phyloP scores from a whole-genome alignment of 306 rosid species.

The Mucuna pruriens region DNA sequence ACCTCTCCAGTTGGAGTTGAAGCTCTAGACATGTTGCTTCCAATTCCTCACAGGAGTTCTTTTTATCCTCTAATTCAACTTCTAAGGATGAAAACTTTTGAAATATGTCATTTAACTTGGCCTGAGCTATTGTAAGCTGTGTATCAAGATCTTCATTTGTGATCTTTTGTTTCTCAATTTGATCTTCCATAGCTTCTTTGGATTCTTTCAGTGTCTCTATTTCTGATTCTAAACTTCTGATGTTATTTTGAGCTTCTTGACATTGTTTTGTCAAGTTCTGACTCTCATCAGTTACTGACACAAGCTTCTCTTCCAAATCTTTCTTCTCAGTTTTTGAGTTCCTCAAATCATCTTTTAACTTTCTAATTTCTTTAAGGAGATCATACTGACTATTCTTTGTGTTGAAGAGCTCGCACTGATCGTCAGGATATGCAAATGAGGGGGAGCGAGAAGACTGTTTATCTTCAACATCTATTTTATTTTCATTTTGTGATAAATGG shows the following conservation, averaged over 20 bases:
- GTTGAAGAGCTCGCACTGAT: slow-evolving; percentile 34
- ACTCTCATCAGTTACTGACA: slow-evolving; percentile 47
- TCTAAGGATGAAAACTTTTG: slow-evolving; percentile 75
- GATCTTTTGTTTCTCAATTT: slow-evolving; percentile 57
- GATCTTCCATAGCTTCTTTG: slow-evolving; percentile 55
- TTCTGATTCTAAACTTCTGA: slow-evolving; percentile 60
- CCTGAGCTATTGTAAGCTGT: slow-evolving; percentile 62
- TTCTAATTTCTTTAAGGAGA: slow-evolving; percentile 55
- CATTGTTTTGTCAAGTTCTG: slow-evolving; percentile 55
- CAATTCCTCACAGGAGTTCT: slow-evolving; percentile 68
- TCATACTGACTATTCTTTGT: slow-evolving; percentile 37
- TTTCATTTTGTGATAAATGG: slow-evolving; percentile 41
- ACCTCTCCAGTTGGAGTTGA: slow-evolving; percentile 93
- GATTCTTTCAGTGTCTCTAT: slow-evolving; percentile 54
- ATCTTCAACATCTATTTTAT: slow-evolving; percentile 31
- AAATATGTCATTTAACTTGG: slow-evolving; percentile 58
- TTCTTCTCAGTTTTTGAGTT: slow-evolving; percentile 47
- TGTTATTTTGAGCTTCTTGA: slow-evolving; percentile 65
- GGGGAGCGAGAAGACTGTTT: slow-evolving; percentile 45
- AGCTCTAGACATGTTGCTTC: slow-evolving; percentile 87
- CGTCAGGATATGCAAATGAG: slow-evolving; percentile 47
- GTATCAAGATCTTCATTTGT: slow-evolving; percentile 75
- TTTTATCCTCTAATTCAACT: slow-evolving; percentile 75
- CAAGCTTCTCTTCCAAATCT: slow-evolving; percentile 58
- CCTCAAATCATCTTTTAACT: slow-evolving; percentile 62